These are phyloP conservation scores for Conoideocrella luteorostrata DNA, from an alignment of 2,329 filamentous ascomycete species.

Conservation along the genomic window DNA sequence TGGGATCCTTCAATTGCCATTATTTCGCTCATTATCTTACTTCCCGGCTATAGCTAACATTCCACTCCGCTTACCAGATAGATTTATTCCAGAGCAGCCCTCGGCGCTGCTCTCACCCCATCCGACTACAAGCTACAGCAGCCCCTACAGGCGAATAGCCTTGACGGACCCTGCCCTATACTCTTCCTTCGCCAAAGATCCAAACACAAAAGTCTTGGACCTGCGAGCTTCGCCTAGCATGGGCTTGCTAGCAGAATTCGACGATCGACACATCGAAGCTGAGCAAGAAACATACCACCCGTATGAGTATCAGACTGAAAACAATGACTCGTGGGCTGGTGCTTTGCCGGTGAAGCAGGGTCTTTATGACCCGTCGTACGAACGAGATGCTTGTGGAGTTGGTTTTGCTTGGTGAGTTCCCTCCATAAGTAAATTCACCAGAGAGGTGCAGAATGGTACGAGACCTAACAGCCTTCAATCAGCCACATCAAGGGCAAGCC, in stretches of 20 bases:
- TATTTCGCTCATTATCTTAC: neutral
- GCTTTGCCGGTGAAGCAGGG: constrained; percentile 96
- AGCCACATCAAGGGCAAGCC: constrained; percentile 96
- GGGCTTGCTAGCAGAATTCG: constrained; percentile 59
- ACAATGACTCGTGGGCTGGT: constrained; percentile 84
- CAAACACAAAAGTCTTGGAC: neutral
- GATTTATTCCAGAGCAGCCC: constrained; percentile 17
- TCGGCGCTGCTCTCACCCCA: constrained; percentile 18
- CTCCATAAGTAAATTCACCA: too few relatives aligned
- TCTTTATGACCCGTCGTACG: constrained; percentile 90
- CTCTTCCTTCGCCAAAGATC: neutral
- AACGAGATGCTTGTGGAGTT: constrained; percentile 99
- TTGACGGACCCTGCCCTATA: constrained; percentile 5
- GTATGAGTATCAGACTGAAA: constrained; percentile 84
- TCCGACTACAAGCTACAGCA: constrained; percentile 4
- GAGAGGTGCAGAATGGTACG: neutral
- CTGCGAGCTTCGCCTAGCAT: constrained; percentile 55
- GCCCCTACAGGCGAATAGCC: constrained; percentile 5
- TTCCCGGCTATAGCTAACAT: constrained; percentile 4
- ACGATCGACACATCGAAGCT: constrained; percentile 61
- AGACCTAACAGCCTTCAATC: too few relatives aligned
- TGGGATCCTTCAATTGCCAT: neutral
- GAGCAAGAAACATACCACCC: constrained; percentile 55
- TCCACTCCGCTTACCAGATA: constrained; percentile 4
- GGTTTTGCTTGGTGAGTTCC: constrained; percentile 91